A percentile compares a stretch with the other conserved stretches of the same genome.
These are phyloP conservation scores for Pythium brachiatum DNA, from an alignment of 352 stramenopile genomes.

Conservation along the genomic window DNA sequence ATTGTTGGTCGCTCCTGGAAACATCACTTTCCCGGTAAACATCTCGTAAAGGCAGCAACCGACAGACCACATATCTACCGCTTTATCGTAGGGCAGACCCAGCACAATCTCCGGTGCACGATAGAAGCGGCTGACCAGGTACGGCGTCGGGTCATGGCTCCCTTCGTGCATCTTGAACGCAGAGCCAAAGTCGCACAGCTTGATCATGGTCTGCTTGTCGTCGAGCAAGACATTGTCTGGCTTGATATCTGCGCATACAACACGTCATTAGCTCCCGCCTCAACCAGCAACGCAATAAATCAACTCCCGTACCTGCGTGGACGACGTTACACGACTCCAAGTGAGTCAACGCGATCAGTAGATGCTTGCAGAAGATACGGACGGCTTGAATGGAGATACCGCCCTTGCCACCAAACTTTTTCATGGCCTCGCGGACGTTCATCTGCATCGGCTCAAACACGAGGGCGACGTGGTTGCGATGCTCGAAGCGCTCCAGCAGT, in stretches of 20 bases:
- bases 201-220: slow-evolving; percentile 93
- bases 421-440: slow-evolving; percentile 94
- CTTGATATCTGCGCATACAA: slow-evolving; percentile 89
- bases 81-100: slow-evolving; percentile 90
- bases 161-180: slow-evolving; percentile 91
- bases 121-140: slow-evolving; percentile 99
- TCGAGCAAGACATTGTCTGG: slow-evolving; percentile 98
- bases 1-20: slow-evolving; percentile 97
- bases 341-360: slow-evolving; percentile 77
- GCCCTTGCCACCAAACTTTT: slow-evolving; percentile 85
- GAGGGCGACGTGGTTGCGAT: slow-evolving; percentile 95
- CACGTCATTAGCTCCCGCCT: background rate
- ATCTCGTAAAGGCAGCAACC: slow-evolving; percentile 97
- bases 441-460: slow-evolving; percentile 98
- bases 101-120: slow-evolving; percentile 94
- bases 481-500: slow-evolving; percentile 83
- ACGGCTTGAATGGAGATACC: slow-evolving; percentile 86
- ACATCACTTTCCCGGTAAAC: slow-evolving; percentile 97
- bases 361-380: slow-evolving; percentile 77
- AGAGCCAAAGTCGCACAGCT: slow-evolving; percentile 97
- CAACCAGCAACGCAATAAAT: background rate
- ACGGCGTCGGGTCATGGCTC: slow-evolving; percentile 95
- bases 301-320: slow-evolving; percentile 76
- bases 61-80: slow-evolving; percentile 98
- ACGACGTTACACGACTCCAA: slow-evolving; percentile 83